Percentiles rank a stretch among this genome's conserved stretches.
phyloP scores from a whole-genome alignment of 75 land plant genomes.

The Picea sitchensis region DNA sequence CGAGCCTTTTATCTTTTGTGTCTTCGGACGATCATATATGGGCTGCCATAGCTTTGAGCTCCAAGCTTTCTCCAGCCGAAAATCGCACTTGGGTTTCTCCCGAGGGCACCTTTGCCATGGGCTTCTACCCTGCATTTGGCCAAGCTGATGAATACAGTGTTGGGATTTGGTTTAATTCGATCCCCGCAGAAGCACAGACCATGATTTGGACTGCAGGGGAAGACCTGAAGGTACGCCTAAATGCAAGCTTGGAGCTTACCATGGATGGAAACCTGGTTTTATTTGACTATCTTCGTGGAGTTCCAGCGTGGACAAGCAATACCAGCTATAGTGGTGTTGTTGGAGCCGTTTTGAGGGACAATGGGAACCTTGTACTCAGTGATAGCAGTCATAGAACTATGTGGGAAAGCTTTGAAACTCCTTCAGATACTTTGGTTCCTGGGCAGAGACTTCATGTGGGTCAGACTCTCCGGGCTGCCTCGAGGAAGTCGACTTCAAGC shows the following conservation, averaged over 20 bases:
- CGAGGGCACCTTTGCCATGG: constrained; percentile 42
- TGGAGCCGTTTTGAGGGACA: constrained; percentile 22
- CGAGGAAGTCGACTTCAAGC: constrained; percentile 27
- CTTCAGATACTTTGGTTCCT: constrained; percentile 53
- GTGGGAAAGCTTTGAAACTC: constrained; percentile 52
- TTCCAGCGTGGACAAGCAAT: constrained; percentile 37
- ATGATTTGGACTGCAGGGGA: constrained; percentile 39
- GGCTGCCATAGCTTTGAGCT: constrained; percentile 30
- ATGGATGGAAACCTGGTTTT: constrained; percentile 31
- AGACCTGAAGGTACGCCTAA: constrained; percentile 14
- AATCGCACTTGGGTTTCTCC: constrained; percentile 42
- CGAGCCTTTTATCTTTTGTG: constrained; percentile 10
- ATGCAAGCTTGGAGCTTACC: constrained; percentile 25
- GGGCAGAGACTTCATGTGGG: constrained; percentile 38
- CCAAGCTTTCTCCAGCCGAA: constrained; percentile 21
- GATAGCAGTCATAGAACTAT: constrained; percentile 10
- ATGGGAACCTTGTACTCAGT: constrained; percentile 40
- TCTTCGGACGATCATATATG: constrained; percentile 12
- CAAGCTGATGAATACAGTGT: constrained; percentile 21
- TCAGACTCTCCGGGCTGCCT: constrained; percentile 32
- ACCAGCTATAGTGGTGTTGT: constrained; percentile 25
- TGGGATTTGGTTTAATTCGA: constrained; percentile 50
- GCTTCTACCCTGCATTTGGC: constrained; percentile 33
- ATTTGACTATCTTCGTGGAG: constrained; percentile 12
- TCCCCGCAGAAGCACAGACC: constrained; percentile 23